These are phyloP conservation scores for Mycena pura DNA, from an alignment of 768 basidiomycete species.

Conservation along the genomic window DNA sequence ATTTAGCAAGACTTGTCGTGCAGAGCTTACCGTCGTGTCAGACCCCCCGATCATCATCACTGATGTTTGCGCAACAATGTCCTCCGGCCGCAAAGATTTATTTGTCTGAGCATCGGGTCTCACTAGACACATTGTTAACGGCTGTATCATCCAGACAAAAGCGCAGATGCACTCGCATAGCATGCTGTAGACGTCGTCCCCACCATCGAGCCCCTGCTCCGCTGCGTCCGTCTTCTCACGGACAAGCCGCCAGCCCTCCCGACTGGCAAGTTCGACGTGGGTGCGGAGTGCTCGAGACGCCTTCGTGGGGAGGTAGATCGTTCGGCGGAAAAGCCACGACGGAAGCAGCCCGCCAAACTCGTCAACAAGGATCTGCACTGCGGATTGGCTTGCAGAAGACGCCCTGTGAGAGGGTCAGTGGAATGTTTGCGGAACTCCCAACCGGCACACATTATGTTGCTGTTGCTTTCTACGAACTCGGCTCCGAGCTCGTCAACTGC, in stretches of 20 bases:
- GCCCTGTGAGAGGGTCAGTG: conserved; percentile 12
- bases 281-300: conserved; percentile 10
- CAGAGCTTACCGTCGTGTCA: conserved; percentile 19
- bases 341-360: conserved; percentile 8
- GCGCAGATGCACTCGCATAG: conserved; percentile 7
- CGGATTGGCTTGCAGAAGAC: conserved; percentile 15
- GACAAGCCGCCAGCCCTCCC: conserved; percentile 11
- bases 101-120: conserved; percentile 10
- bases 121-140: conserved; percentile 9
- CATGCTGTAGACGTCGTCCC: conserved; percentile 15
- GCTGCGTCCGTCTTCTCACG: conserved; percentile 15
- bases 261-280: conserved; percentile 13
- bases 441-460: conserved; percentile 10
- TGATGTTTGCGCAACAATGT: conserved; percentile 19
- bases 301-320: conserved; percentile 13
- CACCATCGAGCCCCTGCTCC: conserved; percentile 13
- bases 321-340: conserved; percentile 13
- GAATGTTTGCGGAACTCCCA: conserved; percentile 7
- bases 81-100: conserved; percentile 13
- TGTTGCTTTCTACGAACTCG: conserved; percentile 16
- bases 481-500: conserved; percentile 10
- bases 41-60: conserved; percentile 17
- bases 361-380: conserved; percentile 9
- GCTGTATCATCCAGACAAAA: conserved; percentile 15
- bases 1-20: conserved; percentile 8